phyloP scores from a whole-genome alignment of 2,329 filamentous ascomycete genomes.

The Elsinoe batatas region DNA sequence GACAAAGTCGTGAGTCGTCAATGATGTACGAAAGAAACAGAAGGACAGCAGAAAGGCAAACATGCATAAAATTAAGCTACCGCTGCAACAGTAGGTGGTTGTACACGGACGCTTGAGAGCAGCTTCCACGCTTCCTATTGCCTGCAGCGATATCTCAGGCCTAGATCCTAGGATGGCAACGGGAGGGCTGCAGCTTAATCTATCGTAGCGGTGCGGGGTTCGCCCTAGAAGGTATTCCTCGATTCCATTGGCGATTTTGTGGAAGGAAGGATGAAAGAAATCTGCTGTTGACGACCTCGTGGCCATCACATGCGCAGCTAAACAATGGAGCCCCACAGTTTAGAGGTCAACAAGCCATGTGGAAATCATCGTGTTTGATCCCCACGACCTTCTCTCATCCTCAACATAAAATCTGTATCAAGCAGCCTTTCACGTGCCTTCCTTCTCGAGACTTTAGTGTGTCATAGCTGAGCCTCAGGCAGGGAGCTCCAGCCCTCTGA shows the following conservation, averaged over 20 bases:
- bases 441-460: too few species aligned
- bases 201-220: neutral
- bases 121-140: too few species aligned
- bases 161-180: slow-evolving; percentile 1
- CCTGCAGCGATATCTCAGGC: neutral
- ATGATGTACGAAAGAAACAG: neutral
- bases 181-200: neutral
- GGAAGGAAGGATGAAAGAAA: neutral
- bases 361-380: too few species aligned
- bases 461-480: too few species aligned
- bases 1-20: neutral
- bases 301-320: neutral
- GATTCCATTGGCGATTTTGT: neutral
- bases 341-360: neutral
- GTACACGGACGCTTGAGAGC: slow-evolving; percentile 1
- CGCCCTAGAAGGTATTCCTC: neutral
- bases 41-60: neutral
- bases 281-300: neutral
- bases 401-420: too few species aligned
- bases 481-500: too few species aligned
- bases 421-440: too few species aligned
- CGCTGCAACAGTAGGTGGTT: neutral
- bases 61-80: slow-evolving; percentile 9
- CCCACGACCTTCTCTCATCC: too few species aligned
- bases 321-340: neutral